Base-by-base conservation (phyloP, 306 rosid genomes). In the Astragalus membranaceus region DNA sequence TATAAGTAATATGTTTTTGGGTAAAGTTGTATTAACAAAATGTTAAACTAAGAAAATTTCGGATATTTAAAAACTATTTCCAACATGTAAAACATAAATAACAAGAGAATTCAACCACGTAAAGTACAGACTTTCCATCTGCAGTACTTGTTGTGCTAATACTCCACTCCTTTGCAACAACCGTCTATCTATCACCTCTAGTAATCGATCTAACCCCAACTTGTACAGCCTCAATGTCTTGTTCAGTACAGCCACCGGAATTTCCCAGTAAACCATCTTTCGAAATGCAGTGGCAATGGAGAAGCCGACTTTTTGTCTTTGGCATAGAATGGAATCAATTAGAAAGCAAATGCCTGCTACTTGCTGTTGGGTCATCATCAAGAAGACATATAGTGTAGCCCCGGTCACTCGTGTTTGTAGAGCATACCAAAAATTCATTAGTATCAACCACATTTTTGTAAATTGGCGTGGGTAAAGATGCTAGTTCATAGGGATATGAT, bases 201-300 rank as follows among this genome's bases (percentile, higher is more conserved):
- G 96, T 91, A 74, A 95, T 95, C 85, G 89, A 85, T 83, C 99
- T 78, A 73, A 95, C 89, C 76, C 96, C 99, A 85, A 95, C 99
- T 83, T 91, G 99, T 67, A 97, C 99, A 59, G 96, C 99, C 79
- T 95, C 97, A 71, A 91, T 88, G 56, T 96, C 99, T 83, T 95
- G 99, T 80, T 95, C 99, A 57, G 95, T 86, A 83, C 99, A 97
- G 62, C 96, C 97, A 95, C 99, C 44, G 91, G 83, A 80, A 95
- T 78, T 88, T 95, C 97, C 99, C 99, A 95, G 80, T 97, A 95
- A 61, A 89, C 70, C 67, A 80, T 87, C 84, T 91, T 86, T 83
- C 83, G 88, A 85, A 83, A 95, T 83, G 91, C 99, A 0, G 97
- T 91, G 61, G 99, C 88, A 72, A 90, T 67, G 13, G 99, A 95